Conservation (phyloP, 129 eudicot species). For the Chrysanthemum seticuspe region DNA sequence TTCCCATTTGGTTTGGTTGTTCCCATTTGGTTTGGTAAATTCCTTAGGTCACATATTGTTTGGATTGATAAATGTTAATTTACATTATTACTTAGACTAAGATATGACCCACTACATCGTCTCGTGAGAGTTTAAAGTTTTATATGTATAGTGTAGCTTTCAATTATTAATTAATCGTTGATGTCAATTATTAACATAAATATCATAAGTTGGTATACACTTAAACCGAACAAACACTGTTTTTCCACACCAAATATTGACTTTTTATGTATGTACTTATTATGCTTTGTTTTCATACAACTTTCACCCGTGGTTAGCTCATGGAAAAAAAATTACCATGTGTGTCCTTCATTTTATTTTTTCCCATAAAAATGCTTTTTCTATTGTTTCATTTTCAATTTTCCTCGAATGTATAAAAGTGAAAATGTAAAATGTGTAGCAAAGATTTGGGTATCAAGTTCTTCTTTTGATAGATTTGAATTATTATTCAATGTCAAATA, state of each 20-base stretch:
- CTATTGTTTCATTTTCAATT: not conserved
- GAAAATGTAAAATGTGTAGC: not conserved
- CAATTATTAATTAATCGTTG: conserved; percentile 5
- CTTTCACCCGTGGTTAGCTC: conserved; percentile 13
- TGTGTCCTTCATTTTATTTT: not conserved
- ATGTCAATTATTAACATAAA: conserved; percentile 10
- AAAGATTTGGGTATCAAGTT: not conserved
- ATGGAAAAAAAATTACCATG: not conserved
- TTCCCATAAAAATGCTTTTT: not conserved
- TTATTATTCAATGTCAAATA: not conserved
- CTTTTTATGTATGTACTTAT: conserved; percentile 16
- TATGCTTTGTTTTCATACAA: conserved; percentile 3
- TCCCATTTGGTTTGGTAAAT: not conserved
- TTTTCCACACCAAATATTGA: conserved; percentile 29
- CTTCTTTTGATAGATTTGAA: not conserved
- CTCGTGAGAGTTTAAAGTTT: conserved; percentile 13
- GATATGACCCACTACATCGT: not conserved
- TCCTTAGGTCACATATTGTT: too few species aligned
- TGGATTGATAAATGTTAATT: not conserved
- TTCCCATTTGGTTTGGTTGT: not conserved
- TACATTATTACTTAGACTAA: not conserved
- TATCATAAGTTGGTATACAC: conserved; percentile 10
- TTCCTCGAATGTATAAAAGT: not conserved
- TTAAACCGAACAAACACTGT: not conserved
- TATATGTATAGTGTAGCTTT: conserved; percentile 17